Percentiles rank a stretch among this genome's conserved stretches.
phyloP scores from a whole-genome alignment of 805 yeast species.

The Yamadazyma scolyti region DNA sequence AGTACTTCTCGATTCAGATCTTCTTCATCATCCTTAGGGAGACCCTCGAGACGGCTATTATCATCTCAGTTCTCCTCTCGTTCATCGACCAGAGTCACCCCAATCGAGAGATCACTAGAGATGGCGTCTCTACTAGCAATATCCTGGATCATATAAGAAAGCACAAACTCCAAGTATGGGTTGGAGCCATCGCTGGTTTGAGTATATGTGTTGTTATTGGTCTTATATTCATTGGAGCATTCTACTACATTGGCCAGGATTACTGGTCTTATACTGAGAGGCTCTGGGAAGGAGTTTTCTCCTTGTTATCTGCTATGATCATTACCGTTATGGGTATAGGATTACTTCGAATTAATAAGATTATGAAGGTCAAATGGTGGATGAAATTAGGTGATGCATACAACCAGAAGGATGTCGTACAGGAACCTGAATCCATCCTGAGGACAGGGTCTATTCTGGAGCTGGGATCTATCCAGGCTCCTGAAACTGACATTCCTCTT shows the following conservation, averaged over 20 bases:
- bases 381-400: constrained; percentile 42
- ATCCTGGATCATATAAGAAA: too few relatives aligned
- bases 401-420: too few relatives aligned
- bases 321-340: constrained; percentile 87
- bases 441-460: too few relatives aligned
- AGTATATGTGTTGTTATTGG: constrained; percentile 71
- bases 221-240: constrained; percentile 60
- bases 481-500: too few relatives aligned
- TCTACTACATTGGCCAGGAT: constrained; percentile 77
- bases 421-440: too few relatives aligned
- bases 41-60: constrained; percentile 22
- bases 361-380: constrained; percentile 76
- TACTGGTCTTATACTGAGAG: constrained; percentile 86
- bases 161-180: constrained; percentile 72
- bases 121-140: too few relatives aligned
- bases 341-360: constrained; percentile 71
- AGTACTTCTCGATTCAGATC: constrained; percentile 67
- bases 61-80: constrained; percentile 65
- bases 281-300: constrained; percentile 83
- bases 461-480: too few relatives aligned
- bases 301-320: constrained; percentile 70
- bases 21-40: constrained; percentile 74
- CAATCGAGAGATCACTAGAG: too few relatives aligned
- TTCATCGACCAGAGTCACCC: constrained; percentile 54
- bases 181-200: constrained; percentile 75